Base-by-base conservation (phyloP, 2,329 filamentous ascomycete genomes). In the Lasiodiplodia sp. region DNA sequence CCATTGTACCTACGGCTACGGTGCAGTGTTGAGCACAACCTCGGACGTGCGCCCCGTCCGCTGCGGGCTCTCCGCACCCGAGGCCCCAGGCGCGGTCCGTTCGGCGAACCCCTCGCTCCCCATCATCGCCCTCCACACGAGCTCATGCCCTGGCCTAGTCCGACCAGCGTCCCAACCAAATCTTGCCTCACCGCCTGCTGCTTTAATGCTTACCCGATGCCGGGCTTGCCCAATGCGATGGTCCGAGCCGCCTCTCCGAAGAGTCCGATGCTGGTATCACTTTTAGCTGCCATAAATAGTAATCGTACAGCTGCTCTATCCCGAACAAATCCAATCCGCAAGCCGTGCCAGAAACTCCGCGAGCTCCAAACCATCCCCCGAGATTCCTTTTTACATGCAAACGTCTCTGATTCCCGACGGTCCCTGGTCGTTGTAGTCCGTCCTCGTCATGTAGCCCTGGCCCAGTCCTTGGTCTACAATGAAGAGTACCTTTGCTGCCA, bases 401-500 rank as follows among this genome's bases (percentile, higher is more conserved):
- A 68, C 67, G 67, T 90, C 88, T 74, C 90, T 87, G 71, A 91
- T 90, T 3, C 86, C 89, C 52, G 82, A 83, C 2, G 89, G 89
- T 3, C 89, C 89, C 66, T 87, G 82, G 70, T 91, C 88, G 75
- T 91, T 91, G 78, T 91, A 91, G 74, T 91, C 88, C 31, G 86
- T 86, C 66, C 91, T 83, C 5, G 86, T 90, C 82, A 93, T 86
- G 77, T 90, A 92, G 0, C 89, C 89, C 78, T 92, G 91, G 72
- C 82, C 88, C 57, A 86, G 62, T 5, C 89, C 89, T 72, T 89
- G 87, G 74, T 92, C 90, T 3, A 89, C 83, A 11, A 91, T 86
- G 77, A 92, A 92, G 60, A 92, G 81, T 25, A 92, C 88, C 79
- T 91, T 92, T 2, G 92, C 93, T 1, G 92, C 93, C 38, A 97